Conservation (phyloP, 2,329 filamentous ascomycete genomes). For the Pseudocercospora cruenta region DNA sequence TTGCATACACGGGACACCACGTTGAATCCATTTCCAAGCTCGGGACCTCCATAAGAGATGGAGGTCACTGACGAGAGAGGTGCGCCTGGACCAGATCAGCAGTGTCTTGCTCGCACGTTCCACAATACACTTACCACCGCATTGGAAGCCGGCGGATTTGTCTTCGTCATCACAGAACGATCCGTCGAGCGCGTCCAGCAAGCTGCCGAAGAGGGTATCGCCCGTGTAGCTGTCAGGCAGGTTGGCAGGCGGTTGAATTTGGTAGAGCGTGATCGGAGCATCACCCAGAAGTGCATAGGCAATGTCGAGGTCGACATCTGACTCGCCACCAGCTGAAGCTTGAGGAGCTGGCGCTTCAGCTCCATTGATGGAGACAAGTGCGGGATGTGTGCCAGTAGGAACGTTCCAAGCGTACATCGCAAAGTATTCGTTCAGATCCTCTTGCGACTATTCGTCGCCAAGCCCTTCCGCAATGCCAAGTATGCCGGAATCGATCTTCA, state of each 20-base stretch:
- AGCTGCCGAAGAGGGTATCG: slow-evolving; percentile 48
- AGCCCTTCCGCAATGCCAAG: slow-evolving; percentile 55
- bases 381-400: slow-evolving; percentile 35
- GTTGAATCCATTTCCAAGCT: slow-evolving; percentile 50
- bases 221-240: slow-evolving; percentile 39
- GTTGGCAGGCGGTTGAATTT: slow-evolving; percentile 54
- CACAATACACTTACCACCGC: not conserved
- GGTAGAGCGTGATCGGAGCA: slow-evolving; percentile 56
- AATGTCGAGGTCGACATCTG: slow-evolving; percentile 54
- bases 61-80: slow-evolving; percentile 44
- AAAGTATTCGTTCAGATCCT: slow-evolving; percentile 38
- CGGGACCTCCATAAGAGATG: slow-evolving; percentile 50
- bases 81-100: not conserved
- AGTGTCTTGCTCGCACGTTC: not conserved
- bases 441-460: slow-evolving; percentile 49
- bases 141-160: not conserved
- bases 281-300: slow-evolving; percentile 58
- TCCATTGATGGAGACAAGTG: slow-evolving; percentile 35
- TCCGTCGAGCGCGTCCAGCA: slow-evolving; percentile 51
- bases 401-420: slow-evolving; percentile 33
- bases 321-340: slow-evolving; percentile 50
- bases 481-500: slow-evolving; percentile 47
- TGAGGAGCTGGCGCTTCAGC: slow-evolving; percentile 39
- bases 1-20: slow-evolving; percentile 55
- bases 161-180: slow-evolving; percentile 37